A percentile compares a stretch with the other conserved stretches of the same genome.
Evolutionary conservation across 2,329 filamentous ascomycete species (phyloP).

Genomic region (Blumeriella jaapii): DNA sequence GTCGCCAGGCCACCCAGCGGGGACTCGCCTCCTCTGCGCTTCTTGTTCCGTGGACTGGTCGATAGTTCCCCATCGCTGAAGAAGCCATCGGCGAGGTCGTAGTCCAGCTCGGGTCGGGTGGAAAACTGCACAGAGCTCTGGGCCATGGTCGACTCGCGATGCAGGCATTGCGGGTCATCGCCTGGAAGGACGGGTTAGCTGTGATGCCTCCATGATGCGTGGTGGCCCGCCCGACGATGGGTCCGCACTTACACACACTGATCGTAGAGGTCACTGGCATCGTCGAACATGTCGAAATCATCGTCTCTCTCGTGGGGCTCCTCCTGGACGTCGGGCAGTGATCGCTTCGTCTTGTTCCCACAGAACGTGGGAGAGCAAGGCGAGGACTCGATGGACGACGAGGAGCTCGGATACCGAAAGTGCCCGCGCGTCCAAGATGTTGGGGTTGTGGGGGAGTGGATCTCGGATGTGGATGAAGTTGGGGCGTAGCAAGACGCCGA

Average conservation of each 20-base stretch:
- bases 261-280: slow-evolving; percentile 43
- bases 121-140: slow-evolving; percentile 27
- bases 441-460: slow-evolving; percentile 58
- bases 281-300: slow-evolving; percentile 38
- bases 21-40: slow-evolving; percentile 46
- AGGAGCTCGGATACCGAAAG: slow-evolving; percentile 58
- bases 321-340: slow-evolving; percentile 73
- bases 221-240: slow-evolving; percentile 6
- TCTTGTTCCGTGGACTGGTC: slow-evolving; percentile 38
- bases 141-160: slow-evolving; percentile 32
- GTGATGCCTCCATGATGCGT: slow-evolving; percentile 7
- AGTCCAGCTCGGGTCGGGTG: slow-evolving; percentile 43
- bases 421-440: slow-evolving; percentile 53
- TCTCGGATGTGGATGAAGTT: slow-evolving; percentile 49
- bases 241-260: slow-evolving; percentile 60
- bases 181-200: slow-evolving; percentile 33
- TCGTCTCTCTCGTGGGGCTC: slow-evolving; percentile 64
- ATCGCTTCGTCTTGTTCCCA: slow-evolving; percentile 45
- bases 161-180: slow-evolving; percentile 47
- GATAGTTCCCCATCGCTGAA: slow-evolving; percentile 51
- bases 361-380: slow-evolving; percentile 46
- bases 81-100: slow-evolving; percentile 50
- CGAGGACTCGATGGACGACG: slow-evolving; percentile 62
- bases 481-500: slow-evolving; percentile 22
- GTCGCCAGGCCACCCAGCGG: slow-evolving; percentile 51